Evolutionary conservation across 2,329 filamentous ascomycete species (phyloP).

Genomic region (Plenodomus tracheiphilus): DNA sequence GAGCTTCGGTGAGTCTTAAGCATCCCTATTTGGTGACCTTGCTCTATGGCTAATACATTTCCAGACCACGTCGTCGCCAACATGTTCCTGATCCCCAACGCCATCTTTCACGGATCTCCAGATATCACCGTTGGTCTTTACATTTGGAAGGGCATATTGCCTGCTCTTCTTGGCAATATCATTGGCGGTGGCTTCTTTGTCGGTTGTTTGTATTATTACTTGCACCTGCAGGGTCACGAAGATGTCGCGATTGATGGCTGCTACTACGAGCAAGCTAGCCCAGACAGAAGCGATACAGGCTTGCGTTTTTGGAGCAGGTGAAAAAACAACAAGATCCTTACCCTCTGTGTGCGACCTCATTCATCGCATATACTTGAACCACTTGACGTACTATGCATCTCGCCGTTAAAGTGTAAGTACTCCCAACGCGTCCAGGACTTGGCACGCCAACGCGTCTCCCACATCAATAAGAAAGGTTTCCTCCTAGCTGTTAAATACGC

Average conservation of each 20-base stretch:
- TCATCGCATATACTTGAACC: no score
- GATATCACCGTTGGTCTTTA: slow-evolving; percentile 27
- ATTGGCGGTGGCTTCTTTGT: slow-evolving; percentile 19
- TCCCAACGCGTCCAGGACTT: no score
- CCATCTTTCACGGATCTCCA: slow-evolving; percentile 25
- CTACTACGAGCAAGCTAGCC: slow-evolving; percentile 1
- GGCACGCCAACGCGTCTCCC: no score
- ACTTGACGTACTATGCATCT: no score
- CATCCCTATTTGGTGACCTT: background rate
- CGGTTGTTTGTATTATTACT: slow-evolving; percentile 5
- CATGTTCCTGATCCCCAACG: slow-evolving; percentile 34
- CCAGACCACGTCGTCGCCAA: slow-evolving; percentile 32
- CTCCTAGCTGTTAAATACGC: no score
- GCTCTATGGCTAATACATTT: background rate
- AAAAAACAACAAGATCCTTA: background rate
- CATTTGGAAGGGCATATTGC: slow-evolving; percentile 36
- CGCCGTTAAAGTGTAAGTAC: no score
- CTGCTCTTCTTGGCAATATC: slow-evolving; percentile 26
- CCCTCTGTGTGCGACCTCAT: no score
- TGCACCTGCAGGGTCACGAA: slow-evolving; percentile 6
- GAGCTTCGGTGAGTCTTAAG: slow-evolving; percentile 15
- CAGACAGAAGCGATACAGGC: background rate
- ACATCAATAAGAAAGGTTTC: no score
- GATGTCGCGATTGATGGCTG: slow-evolving; percentile 3
- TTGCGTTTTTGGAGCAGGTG: background rate